These are phyloP conservation scores for Pistacia integerrima DNA, from an alignment of 345 rosid genomes.

Conservation along the genomic window DNA sequence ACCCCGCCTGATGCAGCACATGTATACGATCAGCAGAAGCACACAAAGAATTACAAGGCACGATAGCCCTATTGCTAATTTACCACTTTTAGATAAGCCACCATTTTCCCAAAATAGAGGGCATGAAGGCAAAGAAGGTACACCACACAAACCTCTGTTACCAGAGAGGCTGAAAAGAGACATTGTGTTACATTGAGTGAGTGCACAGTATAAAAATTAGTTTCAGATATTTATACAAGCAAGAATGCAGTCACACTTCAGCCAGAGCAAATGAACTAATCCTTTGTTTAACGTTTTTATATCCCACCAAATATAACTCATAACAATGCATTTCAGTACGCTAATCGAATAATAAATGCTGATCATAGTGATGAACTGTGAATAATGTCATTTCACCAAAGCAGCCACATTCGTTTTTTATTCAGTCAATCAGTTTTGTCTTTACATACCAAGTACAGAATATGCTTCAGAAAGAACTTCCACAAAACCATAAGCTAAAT, in stretches of 20 bases:
- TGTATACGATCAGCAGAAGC: conserved; percentile 48
- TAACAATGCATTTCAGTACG: neutral
- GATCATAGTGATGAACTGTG: neutral
- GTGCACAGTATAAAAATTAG: neutral
- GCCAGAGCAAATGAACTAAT: neutral
- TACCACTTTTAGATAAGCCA: conserved; percentile 77
- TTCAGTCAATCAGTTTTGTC: neutral
- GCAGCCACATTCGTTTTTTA: neutral
- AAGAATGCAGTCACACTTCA: conserved; percentile 1
- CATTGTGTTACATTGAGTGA: neutral
- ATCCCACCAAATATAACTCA: neutral
- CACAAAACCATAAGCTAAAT: neutral
- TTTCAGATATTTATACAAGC: neutral
- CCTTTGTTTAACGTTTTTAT: neutral
- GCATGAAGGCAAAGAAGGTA: conserved; percentile 71
- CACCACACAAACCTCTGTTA: conserved; percentile 94
- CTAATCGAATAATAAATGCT: neutral
- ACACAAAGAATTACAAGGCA: conserved; percentile 43
- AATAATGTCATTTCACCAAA: neutral
- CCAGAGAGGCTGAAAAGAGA: conserved; percentile 71
- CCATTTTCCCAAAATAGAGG: conserved; percentile 88
- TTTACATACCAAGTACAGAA: neutral
- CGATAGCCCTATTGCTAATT: conserved; percentile 67
- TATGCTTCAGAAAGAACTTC: neutral
- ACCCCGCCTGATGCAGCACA: conserved; percentile 66